These are phyloP conservation scores for Loxodes magnus DNA, from an alignment of 73 alveolate genomes.

Conservation along the genomic window DNA sequence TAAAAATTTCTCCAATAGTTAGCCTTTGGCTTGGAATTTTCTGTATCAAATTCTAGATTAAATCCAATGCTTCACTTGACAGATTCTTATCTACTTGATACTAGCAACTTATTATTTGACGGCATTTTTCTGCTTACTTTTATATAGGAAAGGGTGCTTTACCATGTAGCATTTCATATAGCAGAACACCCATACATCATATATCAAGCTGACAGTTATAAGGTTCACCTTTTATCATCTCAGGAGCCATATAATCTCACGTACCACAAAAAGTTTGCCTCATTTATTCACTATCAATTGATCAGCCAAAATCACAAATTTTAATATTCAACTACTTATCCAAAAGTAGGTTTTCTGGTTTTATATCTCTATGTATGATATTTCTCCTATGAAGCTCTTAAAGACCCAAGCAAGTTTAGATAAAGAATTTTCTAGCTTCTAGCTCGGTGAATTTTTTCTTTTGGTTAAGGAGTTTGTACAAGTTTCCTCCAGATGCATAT, in stretches of 20 bases:
- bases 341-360: slow-evolving; percentile 81
- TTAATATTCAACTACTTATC: slow-evolving; percentile 50
- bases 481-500: slow-evolving; percentile 64
- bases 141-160: slow-evolving; percentile 57
- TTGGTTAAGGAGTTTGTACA: slow-evolving; percentile 38
- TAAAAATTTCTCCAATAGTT: slow-evolving; percentile 12
- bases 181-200: slow-evolving; percentile 85
- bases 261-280: slow-evolving; percentile 90
- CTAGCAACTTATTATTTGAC: slow-evolving; percentile 2
- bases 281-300: slow-evolving; percentile 29
- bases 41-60: slow-evolving; percentile 8
- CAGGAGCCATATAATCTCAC: slow-evolving; percentile 96
- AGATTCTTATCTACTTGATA: slow-evolving; percentile 10
- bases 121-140: slow-evolving; percentile 5
- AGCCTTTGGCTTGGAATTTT: slow-evolving; percentile 18
- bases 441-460: slow-evolving; percentile 50
- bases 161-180: slow-evolving; percentile 84
- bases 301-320: slow-evolving; percentile 94
- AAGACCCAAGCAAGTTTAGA: slow-evolving; percentile 37
- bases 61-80: slow-evolving; percentile 16
- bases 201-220: slow-evolving; percentile 72
- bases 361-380: slow-evolving; percentile 56
- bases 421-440: slow-evolving; percentile 47
- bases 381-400: slow-evolving; percentile 40
- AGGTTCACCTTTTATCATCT: slow-evolving; percentile 48